These are phyloP conservation scores for Alternaria sp. DNA, from an alignment of 2,329 filamentous ascomycete species.

Conservation along the genomic window DNA sequence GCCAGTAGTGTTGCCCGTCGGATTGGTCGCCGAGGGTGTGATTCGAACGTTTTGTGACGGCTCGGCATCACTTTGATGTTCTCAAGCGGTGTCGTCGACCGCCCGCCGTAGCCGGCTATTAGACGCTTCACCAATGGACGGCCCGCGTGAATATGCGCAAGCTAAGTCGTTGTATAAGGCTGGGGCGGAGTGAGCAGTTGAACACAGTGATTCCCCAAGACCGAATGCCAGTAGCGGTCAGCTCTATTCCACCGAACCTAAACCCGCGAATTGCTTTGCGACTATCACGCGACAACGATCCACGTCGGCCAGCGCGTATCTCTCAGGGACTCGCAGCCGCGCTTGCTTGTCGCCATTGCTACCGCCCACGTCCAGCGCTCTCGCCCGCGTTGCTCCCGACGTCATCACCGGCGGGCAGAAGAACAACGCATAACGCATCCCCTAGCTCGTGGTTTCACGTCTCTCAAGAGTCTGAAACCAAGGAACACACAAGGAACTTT, in stretches of 20 bases:
- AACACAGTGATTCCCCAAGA: slow-evolving; percentile 6
- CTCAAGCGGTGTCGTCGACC: slow-evolving; percentile 1
- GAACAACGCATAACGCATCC: slow-evolving; percentile 19
- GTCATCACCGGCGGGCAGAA: slow-evolving; percentile 3
- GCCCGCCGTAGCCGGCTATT: slow-evolving; percentile 11
- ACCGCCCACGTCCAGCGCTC: not conserved
- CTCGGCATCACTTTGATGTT: slow-evolving; percentile 11
- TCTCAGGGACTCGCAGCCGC: not conserved
- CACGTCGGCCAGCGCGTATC: not conserved
- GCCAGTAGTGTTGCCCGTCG: slow-evolving; percentile 2
- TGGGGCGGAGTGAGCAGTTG: slow-evolving; percentile 13
- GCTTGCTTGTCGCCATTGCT: slow-evolving; percentile 3
- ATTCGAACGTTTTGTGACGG: slow-evolving; percentile 21
- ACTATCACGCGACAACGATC: slow-evolving; percentile 6
- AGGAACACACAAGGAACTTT: slow-evolving; percentile 19
- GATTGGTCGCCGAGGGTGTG: slow-evolving; percentile 6
- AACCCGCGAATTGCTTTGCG: not conserved
- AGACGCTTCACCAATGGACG: slow-evolving; percentile 4
- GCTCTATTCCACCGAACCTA: slow-evolving; percentile 9
- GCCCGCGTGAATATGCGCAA: slow-evolving; percentile 3
- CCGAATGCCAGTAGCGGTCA: slow-evolving; percentile 9
- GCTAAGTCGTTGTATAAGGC: slow-evolving; percentile 17
- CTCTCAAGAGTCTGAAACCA: slow-evolving; percentile 27
- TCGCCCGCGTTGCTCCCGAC: not conserved
- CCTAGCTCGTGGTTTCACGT: slow-evolving; percentile 26